Evolutionary conservation across 257 asterid species (phyloP).

Genomic region (Linderniella brevidens): DNA sequence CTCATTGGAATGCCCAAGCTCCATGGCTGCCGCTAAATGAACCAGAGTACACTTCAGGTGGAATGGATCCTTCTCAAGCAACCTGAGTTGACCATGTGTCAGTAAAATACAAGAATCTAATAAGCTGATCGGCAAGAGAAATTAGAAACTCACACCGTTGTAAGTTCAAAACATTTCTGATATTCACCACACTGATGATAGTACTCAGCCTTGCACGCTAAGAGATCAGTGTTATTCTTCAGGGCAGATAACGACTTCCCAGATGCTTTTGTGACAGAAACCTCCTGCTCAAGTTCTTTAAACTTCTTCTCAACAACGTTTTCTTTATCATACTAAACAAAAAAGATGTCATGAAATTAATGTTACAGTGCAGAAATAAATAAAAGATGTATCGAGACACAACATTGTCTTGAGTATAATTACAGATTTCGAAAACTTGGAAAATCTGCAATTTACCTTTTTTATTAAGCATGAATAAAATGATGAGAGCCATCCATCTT

Average conservation of each 20-base stretch:
- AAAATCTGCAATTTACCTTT: constrained; percentile 35
- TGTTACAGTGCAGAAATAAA: neutral
- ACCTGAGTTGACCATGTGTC: constrained; percentile 35
- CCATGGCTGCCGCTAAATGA: constrained; percentile 98
- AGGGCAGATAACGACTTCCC: constrained; percentile 57
- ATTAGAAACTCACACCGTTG: constrained; percentile 52
- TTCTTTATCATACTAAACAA: constrained; percentile 71
- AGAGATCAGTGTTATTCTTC: constrained; percentile 82
- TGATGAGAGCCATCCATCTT: constrained; percentile 93
- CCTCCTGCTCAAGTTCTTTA: constrained; percentile 74
- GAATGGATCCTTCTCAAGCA: constrained; percentile 98
- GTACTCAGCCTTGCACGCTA: constrained; percentile 98
- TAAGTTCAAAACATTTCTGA: constrained; percentile 85
- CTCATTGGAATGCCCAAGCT: constrained; percentile 93
- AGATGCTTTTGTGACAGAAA: constrained; percentile 22
- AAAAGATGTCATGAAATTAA: neutral
- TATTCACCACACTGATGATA: constrained; percentile 95
- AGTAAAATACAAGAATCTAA: constrained; percentile 9
- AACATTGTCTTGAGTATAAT: neutral
- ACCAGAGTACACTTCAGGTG: constrained; percentile 86
- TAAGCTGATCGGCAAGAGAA: constrained; percentile 1
- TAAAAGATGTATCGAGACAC: neutral
- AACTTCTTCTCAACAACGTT: constrained; percentile 72
- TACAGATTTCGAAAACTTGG: too few relatives aligned
- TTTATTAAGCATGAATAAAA: constrained; percentile 83